phyloP scores from a whole-genome alignment of 73 alveolate genomes.

The Paramecium bursaria region DNA sequence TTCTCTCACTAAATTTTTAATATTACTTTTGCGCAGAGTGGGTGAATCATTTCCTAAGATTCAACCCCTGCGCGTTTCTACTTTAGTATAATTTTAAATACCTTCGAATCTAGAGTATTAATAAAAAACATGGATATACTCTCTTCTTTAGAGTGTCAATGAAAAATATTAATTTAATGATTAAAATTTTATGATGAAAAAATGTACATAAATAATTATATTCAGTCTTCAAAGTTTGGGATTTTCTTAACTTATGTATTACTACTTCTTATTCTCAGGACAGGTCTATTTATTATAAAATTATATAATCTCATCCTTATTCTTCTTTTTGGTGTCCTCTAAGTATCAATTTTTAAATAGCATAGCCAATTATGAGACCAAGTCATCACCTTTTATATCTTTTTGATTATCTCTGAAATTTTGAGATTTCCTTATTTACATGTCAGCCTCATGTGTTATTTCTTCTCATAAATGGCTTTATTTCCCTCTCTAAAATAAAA shows the following conservation, averaged over 20 bases:
- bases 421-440: constrained; percentile 18
- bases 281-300: constrained; percentile 43
- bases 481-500: constrained; percentile 43
- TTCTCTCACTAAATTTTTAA: no score
- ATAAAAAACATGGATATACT: no score
- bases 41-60: no score
- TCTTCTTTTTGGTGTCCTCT: constrained; percentile 1
- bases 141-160: no score
- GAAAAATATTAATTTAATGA: no score
- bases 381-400: constrained; percentile 46
- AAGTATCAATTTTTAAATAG: constrained; percentile 20
- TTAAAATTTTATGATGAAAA: no score
- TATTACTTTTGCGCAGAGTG: no score
- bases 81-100: no score
- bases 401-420: constrained; percentile 15
- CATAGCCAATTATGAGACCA: constrained; percentile 20
- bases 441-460: constrained; percentile 6
- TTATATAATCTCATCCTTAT: constrained; percentile 20
- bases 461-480: constrained; percentile 49
- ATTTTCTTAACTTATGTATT: no score
- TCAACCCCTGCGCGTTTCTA: no score
- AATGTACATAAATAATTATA: background rate
- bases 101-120: no score
- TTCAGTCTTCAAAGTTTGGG: constrained; percentile 45
- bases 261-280: constrained; percentile 45